Percentiles rank a stretch among this genome's conserved stretches.
Evolutionary conservation across 495 filamentous ascomycete genomes (phyloP).

Genomic region (Tuber calosporum): DNA sequence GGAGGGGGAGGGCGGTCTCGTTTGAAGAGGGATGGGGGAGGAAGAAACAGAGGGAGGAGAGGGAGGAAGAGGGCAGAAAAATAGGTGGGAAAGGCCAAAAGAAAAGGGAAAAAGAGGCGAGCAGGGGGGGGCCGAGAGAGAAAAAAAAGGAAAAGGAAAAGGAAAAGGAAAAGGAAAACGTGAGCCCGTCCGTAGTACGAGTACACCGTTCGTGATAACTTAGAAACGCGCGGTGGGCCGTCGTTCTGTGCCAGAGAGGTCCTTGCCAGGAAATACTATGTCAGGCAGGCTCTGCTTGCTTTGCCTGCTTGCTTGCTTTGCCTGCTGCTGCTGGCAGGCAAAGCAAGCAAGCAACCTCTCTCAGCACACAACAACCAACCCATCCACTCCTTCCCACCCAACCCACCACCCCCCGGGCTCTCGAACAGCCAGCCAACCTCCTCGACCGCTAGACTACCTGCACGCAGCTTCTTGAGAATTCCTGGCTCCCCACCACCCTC

Average conservation of each 20-base stretch:
- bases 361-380: slow-evolving; percentile 5
- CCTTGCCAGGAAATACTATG: background rate
- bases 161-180: slow-evolving; percentile 26
- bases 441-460: slow-evolving; percentile 1
- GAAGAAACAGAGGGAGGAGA: slow-evolving; percentile 10
- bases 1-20: slow-evolving; percentile 24
- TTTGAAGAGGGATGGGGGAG: slow-evolving; percentile 23
- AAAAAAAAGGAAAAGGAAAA: slow-evolving; percentile 31
- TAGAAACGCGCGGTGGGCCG: slow-evolving; percentile 16
- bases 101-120: slow-evolving; percentile 35
- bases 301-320: slow-evolving; percentile 4
- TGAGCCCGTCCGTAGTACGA: slow-evolving; percentile 21
- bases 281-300: background rate
- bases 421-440: slow-evolving; percentile 2
- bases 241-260: background rate
- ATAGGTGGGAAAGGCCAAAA: slow-evolving; percentile 19
- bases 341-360: slow-evolving; percentile 3
- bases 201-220: slow-evolving; percentile 33
- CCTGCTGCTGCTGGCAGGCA: slow-evolving; percentile 7
- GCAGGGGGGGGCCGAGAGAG: slow-evolving; percentile 26
- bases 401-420: background rate
- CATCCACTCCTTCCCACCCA: slow-evolving; percentile 14
- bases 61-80: slow-evolving; percentile 19
- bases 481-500: slow-evolving; percentile 4
- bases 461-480: background rate